Percentiles rank a stretch among this genome's conserved stretches.
These are phyloP conservation scores for Albatrellus ellisii DNA, from an alignment of 768 basidiomycete genomes.

Conservation along the genomic window DNA sequence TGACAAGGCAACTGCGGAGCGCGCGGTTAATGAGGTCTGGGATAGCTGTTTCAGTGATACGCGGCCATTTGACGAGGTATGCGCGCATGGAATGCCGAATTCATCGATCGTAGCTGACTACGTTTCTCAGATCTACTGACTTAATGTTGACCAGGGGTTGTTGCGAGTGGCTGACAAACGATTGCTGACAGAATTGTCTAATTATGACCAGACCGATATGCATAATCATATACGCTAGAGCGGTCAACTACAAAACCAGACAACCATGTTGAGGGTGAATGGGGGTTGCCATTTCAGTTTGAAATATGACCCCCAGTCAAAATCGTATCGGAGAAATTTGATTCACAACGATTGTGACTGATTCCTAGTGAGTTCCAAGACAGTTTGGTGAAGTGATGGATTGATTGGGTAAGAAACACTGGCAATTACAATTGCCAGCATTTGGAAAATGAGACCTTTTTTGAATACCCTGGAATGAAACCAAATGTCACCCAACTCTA, in stretches of 20 bases:
- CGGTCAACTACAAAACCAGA: neutral
- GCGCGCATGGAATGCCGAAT: slow-evolving; percentile 6
- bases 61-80: slow-evolving; percentile 92
- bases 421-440: too few species aligned
- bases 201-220: neutral
- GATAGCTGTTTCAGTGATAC: slow-evolving; percentile 94
- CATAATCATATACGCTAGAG: neutral
- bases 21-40: slow-evolving; percentile 93
- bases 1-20: slow-evolving; percentile 63
- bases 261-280: neutral
- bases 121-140: neutral
- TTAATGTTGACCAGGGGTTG: neutral
- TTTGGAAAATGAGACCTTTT: too few species aligned
- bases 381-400: too few species aligned
- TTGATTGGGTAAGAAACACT: too few species aligned
- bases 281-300: too few species aligned
- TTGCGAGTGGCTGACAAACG: neutral
- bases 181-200: neutral
- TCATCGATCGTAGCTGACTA: neutral
- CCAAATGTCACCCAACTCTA: too few species aligned
- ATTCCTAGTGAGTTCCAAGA: too few species aligned
- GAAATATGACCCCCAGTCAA: too few species aligned
- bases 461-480: too few species aligned
- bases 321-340: too few species aligned
- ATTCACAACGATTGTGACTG: too few species aligned